phyloP scores from a whole-genome alignment of 768 basidiomycete species.

The Termitomyces sp. region DNA sequence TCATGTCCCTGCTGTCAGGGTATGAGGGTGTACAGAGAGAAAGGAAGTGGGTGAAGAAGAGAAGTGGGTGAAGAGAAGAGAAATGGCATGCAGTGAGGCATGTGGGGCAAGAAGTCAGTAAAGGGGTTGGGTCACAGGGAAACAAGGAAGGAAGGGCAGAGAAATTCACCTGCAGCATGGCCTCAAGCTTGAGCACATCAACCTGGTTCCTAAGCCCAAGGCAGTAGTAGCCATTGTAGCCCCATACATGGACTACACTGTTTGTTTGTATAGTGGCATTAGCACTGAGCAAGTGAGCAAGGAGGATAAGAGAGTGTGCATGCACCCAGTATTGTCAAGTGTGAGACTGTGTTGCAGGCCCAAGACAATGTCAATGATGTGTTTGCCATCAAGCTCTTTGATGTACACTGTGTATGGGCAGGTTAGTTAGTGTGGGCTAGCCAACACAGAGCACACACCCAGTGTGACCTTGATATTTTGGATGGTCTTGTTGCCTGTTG shows the following conservation, averaged over 20 bases:
- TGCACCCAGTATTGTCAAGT: slow-evolving; percentile 71
- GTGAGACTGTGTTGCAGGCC: slow-evolving; percentile 88
- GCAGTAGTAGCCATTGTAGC: slow-evolving; percentile 88
- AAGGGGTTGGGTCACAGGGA: too few relatives aligned
- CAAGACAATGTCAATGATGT: slow-evolving; percentile 77
- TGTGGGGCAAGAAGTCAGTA: background rate
- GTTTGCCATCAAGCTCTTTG: slow-evolving; percentile 71
- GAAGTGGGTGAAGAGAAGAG: too few relatives aligned
- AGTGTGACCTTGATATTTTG: slow-evolving; percentile 77
- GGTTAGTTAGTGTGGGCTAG: too few relatives aligned
- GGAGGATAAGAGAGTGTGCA: too few relatives aligned
- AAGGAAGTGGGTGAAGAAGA: too few relatives aligned
- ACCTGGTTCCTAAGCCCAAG: slow-evolving; percentile 86
- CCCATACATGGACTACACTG: slow-evolving; percentile 82
- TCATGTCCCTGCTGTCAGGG: too few relatives aligned
- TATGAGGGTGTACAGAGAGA: too few relatives aligned
- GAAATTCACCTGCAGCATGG: slow-evolving; percentile 66
- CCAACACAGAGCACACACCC: slow-evolving; percentile 50
- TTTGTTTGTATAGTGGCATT: too few relatives aligned
- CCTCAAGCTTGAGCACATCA: slow-evolving; percentile 74
- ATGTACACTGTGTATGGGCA: slow-evolving; percentile 52
- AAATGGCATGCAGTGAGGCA: too few relatives aligned
- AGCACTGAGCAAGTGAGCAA: too few relatives aligned
- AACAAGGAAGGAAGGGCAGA: background rate
- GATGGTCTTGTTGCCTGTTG: slow-evolving; percentile 78